Percentiles rank a stretch among this genome's conserved stretches.
Conservation (phyloP, 1,284 basidiomycete genomes). For the Tremellales sp. region DNA sequence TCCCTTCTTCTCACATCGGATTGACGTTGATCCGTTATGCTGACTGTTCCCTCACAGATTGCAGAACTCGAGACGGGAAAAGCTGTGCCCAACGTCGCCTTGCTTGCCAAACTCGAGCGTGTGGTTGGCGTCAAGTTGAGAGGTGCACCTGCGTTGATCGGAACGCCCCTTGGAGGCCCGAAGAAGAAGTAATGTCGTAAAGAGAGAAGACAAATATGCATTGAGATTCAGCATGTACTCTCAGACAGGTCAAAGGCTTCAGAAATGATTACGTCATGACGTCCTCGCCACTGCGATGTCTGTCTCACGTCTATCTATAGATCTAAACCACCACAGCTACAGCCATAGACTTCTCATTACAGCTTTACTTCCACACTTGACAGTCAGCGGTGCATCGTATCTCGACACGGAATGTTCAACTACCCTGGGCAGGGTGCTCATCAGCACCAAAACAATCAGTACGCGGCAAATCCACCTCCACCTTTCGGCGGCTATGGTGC, state of each 20-base stretch:
- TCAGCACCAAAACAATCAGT: too few relatives aligned
- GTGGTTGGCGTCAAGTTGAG: constrained; percentile 86
- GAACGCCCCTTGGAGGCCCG: constrained; percentile 44
- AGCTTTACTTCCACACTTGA: background rate
- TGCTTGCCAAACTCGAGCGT: constrained; percentile 89
- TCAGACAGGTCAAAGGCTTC: constrained; percentile 6
- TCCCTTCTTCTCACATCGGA: background rate
- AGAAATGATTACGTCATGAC: constrained; percentile 7
- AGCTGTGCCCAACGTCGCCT: constrained; percentile 84
- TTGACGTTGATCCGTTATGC: background rate
- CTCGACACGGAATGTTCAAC: too few relatives aligned
- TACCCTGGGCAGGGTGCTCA: too few relatives aligned
- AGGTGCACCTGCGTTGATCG: constrained; percentile 55
- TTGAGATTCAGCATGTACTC: constrained; percentile 20
- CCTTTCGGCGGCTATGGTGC: constrained; percentile 8
- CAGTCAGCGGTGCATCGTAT: too few relatives aligned
- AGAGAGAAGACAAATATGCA: too few relatives aligned
- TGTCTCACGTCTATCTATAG: background rate
- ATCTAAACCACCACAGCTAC: background rate
- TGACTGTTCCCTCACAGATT: constrained; percentile 25
- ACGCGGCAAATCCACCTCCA: constrained; percentile 8
- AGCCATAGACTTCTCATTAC: background rate
- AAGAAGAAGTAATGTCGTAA: constrained; percentile 47
- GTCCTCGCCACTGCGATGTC: constrained; percentile 10
- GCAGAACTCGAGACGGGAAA: constrained; percentile 81